Evolutionary conservation across 1,139 yeast genomes (phyloP).

Genomic region (Sugiyamaella japonica): DNA sequence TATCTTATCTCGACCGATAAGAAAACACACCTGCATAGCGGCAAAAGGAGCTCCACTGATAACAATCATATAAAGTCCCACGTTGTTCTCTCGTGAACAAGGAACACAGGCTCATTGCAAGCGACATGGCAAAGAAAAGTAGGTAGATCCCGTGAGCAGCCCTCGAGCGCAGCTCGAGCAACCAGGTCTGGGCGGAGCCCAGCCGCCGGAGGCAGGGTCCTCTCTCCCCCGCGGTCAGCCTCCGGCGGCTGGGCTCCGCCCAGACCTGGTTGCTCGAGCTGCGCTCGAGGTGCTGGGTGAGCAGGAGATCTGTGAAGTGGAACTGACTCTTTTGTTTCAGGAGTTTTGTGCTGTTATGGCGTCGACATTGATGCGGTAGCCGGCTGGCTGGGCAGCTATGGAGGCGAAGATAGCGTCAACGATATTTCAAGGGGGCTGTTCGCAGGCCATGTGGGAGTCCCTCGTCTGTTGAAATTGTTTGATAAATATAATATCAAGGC

Average conservation of each 20-base stretch:
- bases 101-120: too few species aligned
- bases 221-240: too few species aligned
- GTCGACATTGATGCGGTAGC: conserved; percentile 42
- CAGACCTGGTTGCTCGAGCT: too few species aligned
- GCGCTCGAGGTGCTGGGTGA: too few species aligned
- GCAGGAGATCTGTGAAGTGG: too few species aligned
- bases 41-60: not conserved
- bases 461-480: conserved; percentile 37
- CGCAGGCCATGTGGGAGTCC: conserved; percentile 42
- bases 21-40: not conserved
- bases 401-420: conserved; percentile 40
- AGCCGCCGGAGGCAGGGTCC: not conserved
- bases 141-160: not conserved
- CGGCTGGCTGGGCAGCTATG: conserved; percentile 42
- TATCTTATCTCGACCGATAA: not conserved
- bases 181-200: not conserved
- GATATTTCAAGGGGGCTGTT: conserved; percentile 40
- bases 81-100: too few species aligned
- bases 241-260: too few species aligned
- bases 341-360: conserved; percentile 31
- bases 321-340: conserved; percentile 1
- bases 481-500: conserved; percentile 39
- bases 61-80: not conserved
- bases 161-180: not conserved
- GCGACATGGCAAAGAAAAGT: conserved; percentile 4